phyloP scores from a whole-genome alignment of 148 eudicot species.

The Cornus suecica region DNA sequence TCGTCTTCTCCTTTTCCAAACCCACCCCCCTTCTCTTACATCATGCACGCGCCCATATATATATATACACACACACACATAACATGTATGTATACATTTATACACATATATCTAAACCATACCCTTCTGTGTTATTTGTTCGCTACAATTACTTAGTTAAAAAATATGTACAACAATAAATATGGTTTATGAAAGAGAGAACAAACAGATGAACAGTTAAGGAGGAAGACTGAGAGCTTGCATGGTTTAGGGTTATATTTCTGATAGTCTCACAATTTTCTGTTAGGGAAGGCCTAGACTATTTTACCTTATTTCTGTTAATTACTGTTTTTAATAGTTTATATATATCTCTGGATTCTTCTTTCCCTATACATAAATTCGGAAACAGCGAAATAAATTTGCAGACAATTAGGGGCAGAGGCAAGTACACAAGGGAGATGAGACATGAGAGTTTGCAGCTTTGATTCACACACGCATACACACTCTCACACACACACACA shows the following conservation, averaged over 20 bases:
- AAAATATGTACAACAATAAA: too few species aligned
- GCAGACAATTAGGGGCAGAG: conserved; percentile 16
- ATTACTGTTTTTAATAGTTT: conserved; percentile 7
- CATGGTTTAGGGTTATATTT: conserved; percentile 7
- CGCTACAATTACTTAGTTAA: too few species aligned
- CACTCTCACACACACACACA: not conserved
- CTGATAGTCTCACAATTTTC: not conserved
- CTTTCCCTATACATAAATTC: conserved; percentile 21
- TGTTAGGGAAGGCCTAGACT: not conserved
- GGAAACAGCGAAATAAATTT: conserved; percentile 9
- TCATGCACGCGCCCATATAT: too few species aligned
- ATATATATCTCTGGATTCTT: not conserved
- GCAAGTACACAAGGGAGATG: conserved; percentile 27
- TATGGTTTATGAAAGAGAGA: not conserved
- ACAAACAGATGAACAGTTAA: not conserved
- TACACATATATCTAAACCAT: too few species aligned
- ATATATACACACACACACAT: not conserved
- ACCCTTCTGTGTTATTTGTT: too few species aligned
- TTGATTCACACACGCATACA: not conserved
- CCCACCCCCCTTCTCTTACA: not conserved
- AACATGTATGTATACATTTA: not conserved
- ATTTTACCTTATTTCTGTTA: not conserved
- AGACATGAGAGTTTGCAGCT: conserved; percentile 21
- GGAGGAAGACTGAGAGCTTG: not conserved
- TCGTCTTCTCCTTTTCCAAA: conserved; percentile 5